Evolutionary conservation across 148 eudicot species (phyloP), one percentile per base, ranked within the genome.

Genomic region (Mesembryanthemum crystallinum): DNA sequence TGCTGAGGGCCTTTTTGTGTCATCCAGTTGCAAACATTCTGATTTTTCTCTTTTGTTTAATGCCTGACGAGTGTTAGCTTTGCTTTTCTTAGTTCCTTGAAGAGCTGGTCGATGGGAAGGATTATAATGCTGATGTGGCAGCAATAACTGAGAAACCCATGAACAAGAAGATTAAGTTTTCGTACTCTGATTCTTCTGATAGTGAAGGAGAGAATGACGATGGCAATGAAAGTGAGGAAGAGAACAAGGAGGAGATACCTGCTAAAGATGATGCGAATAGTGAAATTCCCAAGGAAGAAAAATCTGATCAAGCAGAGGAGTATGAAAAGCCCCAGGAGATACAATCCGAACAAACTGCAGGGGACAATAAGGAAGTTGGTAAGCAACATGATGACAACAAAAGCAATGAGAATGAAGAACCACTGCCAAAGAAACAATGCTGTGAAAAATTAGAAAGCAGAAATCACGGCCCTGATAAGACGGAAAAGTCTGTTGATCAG

Each of bases 401-500:
- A 58, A 75, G 76, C 32, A 49, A 80, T 39, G 83, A 83, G 43
- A 82, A 59, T 77, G 86, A 80, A 43, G 90, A 84, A 82, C 91
- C 88, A 69, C 88, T 77, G 30, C 73, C 72, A 64, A 91, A 87
- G 81, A 91, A 88, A 74, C 96, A 88, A 73, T 82, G 96, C 67
- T 4, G 80, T 63, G 86, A 81, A 35, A 76, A 76, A 74, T 66
- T 77, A 63, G 84, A 77, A 51, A 30, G 67, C 66, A 84, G 55
- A 72, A 76, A 72, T 60, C 69, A 66, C n/a, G 57, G 42, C 58
- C 27, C 33, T 62, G 77, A 70, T 68, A 86, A 80, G 69, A 55
- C 79, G 15, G 83, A 87, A 80, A 82, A 76, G 76, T 95, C 99
- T 45, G 79, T 95, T 74, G 99, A 95, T 83, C 82, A 78, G 87